phyloP scores from a whole-genome alignment of 1,139 yeast species.

The Casaregolazyma lundiana region DNA sequence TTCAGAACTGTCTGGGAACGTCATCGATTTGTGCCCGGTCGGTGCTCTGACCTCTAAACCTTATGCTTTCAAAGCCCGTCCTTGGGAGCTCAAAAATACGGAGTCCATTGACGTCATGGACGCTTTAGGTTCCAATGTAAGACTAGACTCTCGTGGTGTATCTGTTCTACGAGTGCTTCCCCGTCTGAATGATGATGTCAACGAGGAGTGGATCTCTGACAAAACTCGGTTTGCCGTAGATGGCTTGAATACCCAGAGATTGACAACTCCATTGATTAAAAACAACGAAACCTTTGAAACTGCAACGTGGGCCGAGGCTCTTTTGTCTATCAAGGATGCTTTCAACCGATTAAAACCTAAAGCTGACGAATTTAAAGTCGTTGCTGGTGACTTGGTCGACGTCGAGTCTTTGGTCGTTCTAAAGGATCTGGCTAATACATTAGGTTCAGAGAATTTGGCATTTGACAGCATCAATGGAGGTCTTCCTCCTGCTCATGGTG shows the following conservation, averaged over 20 bases:
- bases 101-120: slow-evolving; percentile 85
- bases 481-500: slow-evolving; percentile 62
- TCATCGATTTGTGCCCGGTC: slow-evolving; percentile 85
- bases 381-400: slow-evolving; percentile 78
- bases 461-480: slow-evolving; percentile 58
- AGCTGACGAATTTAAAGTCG: slow-evolving; percentile 72
- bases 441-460: slow-evolving; percentile 78
- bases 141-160: slow-evolving; percentile 83
- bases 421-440: slow-evolving; percentile 70
- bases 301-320: slow-evolving; percentile 87
- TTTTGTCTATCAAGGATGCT: slow-evolving; percentile 64
- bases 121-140: slow-evolving; percentile 75
- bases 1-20: slow-evolving; percentile 83
- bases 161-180: slow-evolving; percentile 89
- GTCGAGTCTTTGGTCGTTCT: slow-evolving; percentile 79
- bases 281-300: slow-evolving; percentile 66
- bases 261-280: slow-evolving; percentile 76
- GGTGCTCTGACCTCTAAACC: slow-evolving; percentile 91
- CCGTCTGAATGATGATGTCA: slow-evolving; percentile 78
- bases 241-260: slow-evolving; percentile 81
- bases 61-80: slow-evolving; percentile 85
- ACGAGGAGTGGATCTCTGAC: slow-evolving; percentile 91
- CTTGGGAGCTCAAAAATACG: slow-evolving; percentile 90
- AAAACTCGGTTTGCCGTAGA: slow-evolving; percentile 83
- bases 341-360: slow-evolving; percentile 53